phyloP scores from a whole-genome alignment of 129 eudicot species.

The Flaveria sonorensis region DNA sequence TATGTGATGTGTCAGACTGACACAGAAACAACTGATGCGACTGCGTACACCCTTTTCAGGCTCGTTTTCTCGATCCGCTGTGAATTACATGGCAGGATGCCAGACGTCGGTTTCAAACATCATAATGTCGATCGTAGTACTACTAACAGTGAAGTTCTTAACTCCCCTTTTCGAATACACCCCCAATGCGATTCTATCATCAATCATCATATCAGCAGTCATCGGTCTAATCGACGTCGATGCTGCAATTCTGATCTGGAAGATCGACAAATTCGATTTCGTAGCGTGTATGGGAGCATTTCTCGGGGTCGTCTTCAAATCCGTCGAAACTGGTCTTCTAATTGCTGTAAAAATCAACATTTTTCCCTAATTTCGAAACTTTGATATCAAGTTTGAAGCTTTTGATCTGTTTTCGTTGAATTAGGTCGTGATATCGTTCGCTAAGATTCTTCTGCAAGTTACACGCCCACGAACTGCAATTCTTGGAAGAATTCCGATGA shows the following conservation, averaged over 20 bases:
- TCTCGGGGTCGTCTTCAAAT: slow-evolving; percentile 70
- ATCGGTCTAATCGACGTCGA: slow-evolving; percentile 65
- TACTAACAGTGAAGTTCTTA: slow-evolving; percentile 57
- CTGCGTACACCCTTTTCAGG: slow-evolving; percentile 33
- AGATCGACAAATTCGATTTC: slow-evolving; percentile 78
- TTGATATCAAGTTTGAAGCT: not conserved
- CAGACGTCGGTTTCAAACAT: slow-evolving; percentile 71
- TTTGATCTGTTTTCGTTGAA: not conserved
- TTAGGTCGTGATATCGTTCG: slow-evolving; percentile 79
- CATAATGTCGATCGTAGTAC: slow-evolving; percentile 69
- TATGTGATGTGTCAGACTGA: no score
- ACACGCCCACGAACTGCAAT: slow-evolving; percentile 78
- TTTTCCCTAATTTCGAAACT: not conserved
- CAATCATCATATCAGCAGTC: slow-evolving; percentile 87
- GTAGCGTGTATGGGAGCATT: slow-evolving; percentile 89
- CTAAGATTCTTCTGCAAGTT: slow-evolving; percentile 79
- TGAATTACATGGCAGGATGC: slow-evolving; percentile 81
- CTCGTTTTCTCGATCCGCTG: slow-evolving; percentile 76
- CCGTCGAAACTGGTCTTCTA: slow-evolving; percentile 81
- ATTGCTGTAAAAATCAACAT: slow-evolving; percentile 57
- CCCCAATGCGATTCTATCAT: slow-evolving; percentile 77
- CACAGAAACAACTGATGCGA: no score
- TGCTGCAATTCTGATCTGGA: slow-evolving; percentile 75
- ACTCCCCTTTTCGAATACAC: slow-evolving; percentile 86
- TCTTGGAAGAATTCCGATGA: slow-evolving; percentile 78